A percentile compares a stretch with the other conserved stretches of the same genome.
Conservation (phyloP, 179 eudicot species). For the Carnegiea gigantea region DNA sequence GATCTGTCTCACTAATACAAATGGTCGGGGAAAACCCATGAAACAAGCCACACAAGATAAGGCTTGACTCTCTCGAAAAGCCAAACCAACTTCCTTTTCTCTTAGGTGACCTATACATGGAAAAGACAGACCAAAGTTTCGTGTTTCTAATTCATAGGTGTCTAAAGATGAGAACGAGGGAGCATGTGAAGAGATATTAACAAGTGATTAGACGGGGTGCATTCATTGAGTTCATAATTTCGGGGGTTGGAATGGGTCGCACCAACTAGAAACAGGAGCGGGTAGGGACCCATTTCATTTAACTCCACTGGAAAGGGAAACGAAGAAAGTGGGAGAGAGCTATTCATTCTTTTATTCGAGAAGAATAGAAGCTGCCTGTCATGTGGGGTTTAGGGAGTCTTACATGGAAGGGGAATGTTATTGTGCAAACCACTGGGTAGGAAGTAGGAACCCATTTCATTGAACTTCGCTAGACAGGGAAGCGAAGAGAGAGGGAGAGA, state of each 20-base stretch:
- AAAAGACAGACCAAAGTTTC: no score
- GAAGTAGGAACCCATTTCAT: neutral
- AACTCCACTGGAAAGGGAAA: neutral
- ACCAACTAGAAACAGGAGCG: neutral
- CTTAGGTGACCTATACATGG: neutral
- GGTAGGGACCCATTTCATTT: neutral
- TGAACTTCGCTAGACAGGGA: neutral
- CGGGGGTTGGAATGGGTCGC: neutral
- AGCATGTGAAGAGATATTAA: no score
- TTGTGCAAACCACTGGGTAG: no score
- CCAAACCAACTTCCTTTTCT: neutral
- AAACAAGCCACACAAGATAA: neutral
- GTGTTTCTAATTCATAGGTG: no score
- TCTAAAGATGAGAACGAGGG: neutral
- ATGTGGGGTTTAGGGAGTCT: no score
- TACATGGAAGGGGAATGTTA: no score
- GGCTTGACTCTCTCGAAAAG: neutral
- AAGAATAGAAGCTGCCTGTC: no score
- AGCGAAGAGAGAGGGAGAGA: no score
- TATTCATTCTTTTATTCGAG: neutral
- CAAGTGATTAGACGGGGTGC: neutral
- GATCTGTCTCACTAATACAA: neutral
- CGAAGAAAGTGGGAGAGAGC: neutral
- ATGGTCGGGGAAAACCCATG: neutral
- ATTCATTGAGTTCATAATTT: neutral